phyloP scores from a whole-genome alignment of 495 filamentous ascomycete species.

The Penicillium cinerascens region DNA sequence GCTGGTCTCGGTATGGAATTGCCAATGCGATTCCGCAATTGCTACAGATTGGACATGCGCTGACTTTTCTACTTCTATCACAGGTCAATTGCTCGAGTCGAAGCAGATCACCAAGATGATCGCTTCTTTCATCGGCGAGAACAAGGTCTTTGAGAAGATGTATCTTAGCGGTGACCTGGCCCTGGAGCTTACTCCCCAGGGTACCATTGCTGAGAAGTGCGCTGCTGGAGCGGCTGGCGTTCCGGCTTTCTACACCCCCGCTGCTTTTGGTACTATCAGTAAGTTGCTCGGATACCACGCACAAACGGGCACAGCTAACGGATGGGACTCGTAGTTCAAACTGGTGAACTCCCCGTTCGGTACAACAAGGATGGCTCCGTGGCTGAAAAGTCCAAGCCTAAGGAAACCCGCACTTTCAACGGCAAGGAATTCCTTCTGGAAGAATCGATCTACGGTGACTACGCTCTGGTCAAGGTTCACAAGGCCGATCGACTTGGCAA shows the following conservation, averaged over 20 bases:
- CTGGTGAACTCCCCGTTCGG: slow-evolving; percentile 75
- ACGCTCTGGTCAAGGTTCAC: slow-evolving; percentile 83
- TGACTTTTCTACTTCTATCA: neutral
- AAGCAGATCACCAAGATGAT: slow-evolving; percentile 87
- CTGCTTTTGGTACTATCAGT: slow-evolving; percentile 74
- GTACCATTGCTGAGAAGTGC: slow-evolving; percentile 82
- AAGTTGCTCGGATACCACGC: neutral
- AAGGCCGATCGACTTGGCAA: slow-evolving; percentile 88
- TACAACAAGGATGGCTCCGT: slow-evolving; percentile 78
- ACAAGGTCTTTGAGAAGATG: slow-evolving; percentile 83
- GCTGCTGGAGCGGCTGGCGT: slow-evolving; percentile 80
- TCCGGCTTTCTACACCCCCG: slow-evolving; percentile 88
- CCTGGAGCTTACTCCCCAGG: slow-evolving; percentile 84
- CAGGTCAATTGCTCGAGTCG: slow-evolving; percentile 62
- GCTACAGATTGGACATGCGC: neutral
- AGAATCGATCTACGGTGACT: slow-evolving; percentile 78
- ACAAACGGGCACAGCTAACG: neutral
- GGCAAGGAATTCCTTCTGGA: slow-evolving; percentile 82
- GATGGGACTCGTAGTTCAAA: slow-evolving; percentile 52
- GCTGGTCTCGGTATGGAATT: slow-evolving; percentile 59
- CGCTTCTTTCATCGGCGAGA: slow-evolving; percentile 83
- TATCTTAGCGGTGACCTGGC: slow-evolving; percentile 78
- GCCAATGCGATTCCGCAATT: neutral
- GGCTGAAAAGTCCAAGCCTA: slow-evolving; percentile 65
- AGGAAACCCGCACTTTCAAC: slow-evolving; percentile 80